Conservation (phyloP, 768 basidiomycete genomes). For the Russula vinacea region DNA sequence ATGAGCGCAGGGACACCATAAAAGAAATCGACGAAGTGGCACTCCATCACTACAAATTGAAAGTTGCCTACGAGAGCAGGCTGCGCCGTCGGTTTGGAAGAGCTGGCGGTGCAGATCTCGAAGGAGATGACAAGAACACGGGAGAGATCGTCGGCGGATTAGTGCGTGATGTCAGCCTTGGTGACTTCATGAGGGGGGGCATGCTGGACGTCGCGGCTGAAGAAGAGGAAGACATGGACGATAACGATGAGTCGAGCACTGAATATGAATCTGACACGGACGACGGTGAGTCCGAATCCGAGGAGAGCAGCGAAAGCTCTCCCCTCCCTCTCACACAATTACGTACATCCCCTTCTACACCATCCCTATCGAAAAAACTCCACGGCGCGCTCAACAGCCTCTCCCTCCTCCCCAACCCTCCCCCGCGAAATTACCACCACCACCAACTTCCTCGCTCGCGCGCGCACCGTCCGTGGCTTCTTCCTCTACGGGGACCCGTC, state of each 20-base stretch:
- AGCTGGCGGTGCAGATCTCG: constrained; percentile 47
- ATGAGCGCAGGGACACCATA: constrained; percentile 73
- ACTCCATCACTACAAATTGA: constrained; percentile 90
- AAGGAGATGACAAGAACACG: constrained; percentile 81
- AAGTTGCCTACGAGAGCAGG: constrained; percentile 89
- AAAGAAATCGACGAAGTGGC: constrained; percentile 87
- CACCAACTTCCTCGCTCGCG: constrained; percentile 23
- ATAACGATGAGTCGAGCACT: constrained; percentile 44
- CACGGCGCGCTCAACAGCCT: background rate
- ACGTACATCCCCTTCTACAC: background rate
- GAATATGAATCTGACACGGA: constrained; percentile 42
- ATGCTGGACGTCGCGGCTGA: constrained; percentile 79
- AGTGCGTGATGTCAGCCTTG: constrained; percentile 77
- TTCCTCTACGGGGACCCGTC: constrained; percentile 21
- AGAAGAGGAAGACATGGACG: constrained; percentile 45
- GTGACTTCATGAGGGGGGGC: constrained; percentile 73
- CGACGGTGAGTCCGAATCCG: constrained; percentile 34
- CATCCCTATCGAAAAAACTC: background rate
- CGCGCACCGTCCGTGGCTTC: constrained; percentile 14
- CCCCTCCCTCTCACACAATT: background rate
- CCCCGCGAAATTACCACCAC: background rate
- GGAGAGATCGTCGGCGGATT: constrained; percentile 77
- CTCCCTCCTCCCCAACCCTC: constrained; percentile 6
- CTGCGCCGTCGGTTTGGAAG: constrained; percentile 80
- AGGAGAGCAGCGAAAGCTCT: constrained; percentile 24